Base-by-base conservation (phyloP, 148 eudicot genomes). In the Mesembryanthemum crystallinum region DNA sequence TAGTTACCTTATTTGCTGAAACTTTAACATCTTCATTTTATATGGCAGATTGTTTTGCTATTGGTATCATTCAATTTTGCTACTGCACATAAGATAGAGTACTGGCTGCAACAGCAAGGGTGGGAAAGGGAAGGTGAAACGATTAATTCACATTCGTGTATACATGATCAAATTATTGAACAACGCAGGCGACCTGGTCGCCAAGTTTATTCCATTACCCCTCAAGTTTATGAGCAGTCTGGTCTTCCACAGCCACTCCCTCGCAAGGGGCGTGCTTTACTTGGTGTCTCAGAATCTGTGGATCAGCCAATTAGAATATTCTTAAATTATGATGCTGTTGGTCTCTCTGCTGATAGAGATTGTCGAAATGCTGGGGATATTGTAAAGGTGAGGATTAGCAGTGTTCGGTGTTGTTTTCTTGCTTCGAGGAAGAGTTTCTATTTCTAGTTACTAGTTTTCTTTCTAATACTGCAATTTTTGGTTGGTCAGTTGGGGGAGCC, bases 271-370 rank as follows among this genome's bases (percentile, higher is more conserved):
- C 88, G 98, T 75, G 69, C 90, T 74, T 86, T 95, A 78, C 92
- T 92, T 52, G 87, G 84, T 67, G 55, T 85, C 57, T 75, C 89
- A 47, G 82, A 77, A 70, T 67, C 75, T 62, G 32, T 83, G 11
- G 83, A 79, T 73, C 64, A 75, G 65, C 97, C 97, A 47, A 95
- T 95, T 72, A 89, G 98, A 45, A 95, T 95, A 76, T 95, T 83
- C 82, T 84, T 95, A 82, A 95, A 95, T 79, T 95, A 95, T 85
- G 98, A 95, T 78, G 98, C 98, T 54, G 98, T 95, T 75, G 98
- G 98, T 49, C 97, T 89, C 82, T 95, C 94, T 4, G 82, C 90
- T 57, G 98, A 95, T 77, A 84, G 98, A 84, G 98, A 95, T 73
- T 95, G 98, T 77, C 86, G 81, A 80, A 88, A 84, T 67, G 90